phyloP scores from a whole-genome alignment of 2,329 filamentous ascomycete species.

The Pyrenophora seminiperda region DNA sequence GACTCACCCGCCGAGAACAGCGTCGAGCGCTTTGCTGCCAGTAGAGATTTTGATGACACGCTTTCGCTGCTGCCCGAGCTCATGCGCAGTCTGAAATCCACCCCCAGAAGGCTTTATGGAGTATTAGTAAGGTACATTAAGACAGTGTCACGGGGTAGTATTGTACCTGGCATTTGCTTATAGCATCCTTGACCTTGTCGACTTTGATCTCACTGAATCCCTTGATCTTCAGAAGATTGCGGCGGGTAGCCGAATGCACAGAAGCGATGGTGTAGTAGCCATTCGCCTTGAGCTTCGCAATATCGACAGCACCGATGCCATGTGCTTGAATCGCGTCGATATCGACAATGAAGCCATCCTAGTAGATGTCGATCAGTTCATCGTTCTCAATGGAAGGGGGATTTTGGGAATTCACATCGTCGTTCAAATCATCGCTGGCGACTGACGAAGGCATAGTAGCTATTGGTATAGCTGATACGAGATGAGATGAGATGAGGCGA shows the following conservation, averaged over 20 bases:
- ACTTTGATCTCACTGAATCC: slow-evolving; percentile 73
- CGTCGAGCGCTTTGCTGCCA: slow-evolving; percentile 71
- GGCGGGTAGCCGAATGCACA: slow-evolving; percentile 64
- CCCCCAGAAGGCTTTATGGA: slow-evolving; percentile 58
- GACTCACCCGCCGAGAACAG: slow-evolving; percentile 65
- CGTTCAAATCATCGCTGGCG: slow-evolving; percentile 56
- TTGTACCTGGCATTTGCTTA: slow-evolving; percentile 63
- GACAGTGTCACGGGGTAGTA: background rate
- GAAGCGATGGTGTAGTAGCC: slow-evolving; percentile 68
- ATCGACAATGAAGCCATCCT: slow-evolving; percentile 65
- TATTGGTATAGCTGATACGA: slow-evolving; percentile 2
- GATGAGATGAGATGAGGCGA: slow-evolving; percentile 10
- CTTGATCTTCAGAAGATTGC: slow-evolving; percentile 68
- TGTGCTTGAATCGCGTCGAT: slow-evolving; percentile 70
- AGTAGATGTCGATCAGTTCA: slow-evolving; percentile 2
- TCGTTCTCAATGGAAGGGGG: background rate
- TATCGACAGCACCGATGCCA: slow-evolving; percentile 69
- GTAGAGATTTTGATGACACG: slow-evolving; percentile 69
- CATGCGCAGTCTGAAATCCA: slow-evolving; percentile 69
- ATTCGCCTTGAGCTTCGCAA: slow-evolving; percentile 67
- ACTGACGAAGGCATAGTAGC: slow-evolving; percentile 54
- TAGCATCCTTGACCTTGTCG: slow-evolving; percentile 72
- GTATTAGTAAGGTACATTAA: slow-evolving; percentile 13
- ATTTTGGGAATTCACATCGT: slow-evolving; percentile 54
- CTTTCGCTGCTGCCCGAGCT: slow-evolving; percentile 67